phyloP scores from a whole-genome alignment of 2,329 filamentous ascomycete genomes.

The Cladosporium phlei region DNA sequence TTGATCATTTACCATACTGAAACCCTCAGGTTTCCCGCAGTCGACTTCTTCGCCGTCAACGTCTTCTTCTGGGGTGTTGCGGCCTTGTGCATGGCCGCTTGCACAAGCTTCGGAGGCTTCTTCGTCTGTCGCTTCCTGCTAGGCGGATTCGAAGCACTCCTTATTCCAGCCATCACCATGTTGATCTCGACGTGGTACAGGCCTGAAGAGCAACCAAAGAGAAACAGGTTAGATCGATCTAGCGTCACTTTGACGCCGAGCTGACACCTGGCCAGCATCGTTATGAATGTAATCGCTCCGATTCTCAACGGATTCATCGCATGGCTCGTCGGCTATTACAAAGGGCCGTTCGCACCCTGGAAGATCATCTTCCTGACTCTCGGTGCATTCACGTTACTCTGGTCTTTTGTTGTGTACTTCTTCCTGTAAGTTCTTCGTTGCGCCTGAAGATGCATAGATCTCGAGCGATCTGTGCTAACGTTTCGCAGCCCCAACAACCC shows the following conservation, averaged over 20 bases:
- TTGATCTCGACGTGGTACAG: slow-evolving; percentile 27
- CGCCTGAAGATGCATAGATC: background rate
- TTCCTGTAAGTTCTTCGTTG: background rate
- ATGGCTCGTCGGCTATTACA: slow-evolving; percentile 48
- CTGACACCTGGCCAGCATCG: slow-evolving; percentile 22
- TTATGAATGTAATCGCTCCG: slow-evolving; percentile 18
- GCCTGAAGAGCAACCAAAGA: slow-evolving; percentile 25
- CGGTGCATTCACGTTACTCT: slow-evolving; percentile 53
- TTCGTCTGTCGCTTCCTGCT: slow-evolving; percentile 61
- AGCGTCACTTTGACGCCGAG: slow-evolving; percentile 21
- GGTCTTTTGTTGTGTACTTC: slow-evolving; percentile 26
- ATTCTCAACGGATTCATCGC: slow-evolving; percentile 34
- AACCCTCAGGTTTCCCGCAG: slow-evolving; percentile 54
- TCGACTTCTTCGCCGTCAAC: slow-evolving; percentile 58
- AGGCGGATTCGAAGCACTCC: slow-evolving; percentile 61
- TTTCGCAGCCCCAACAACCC: background rate
- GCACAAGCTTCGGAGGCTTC: slow-evolving; percentile 54
- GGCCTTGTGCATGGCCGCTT: slow-evolving; percentile 57
- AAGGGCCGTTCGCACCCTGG: slow-evolving; percentile 57
- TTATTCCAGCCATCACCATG: slow-evolving; percentile 61
- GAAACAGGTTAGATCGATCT: slow-evolving; percentile 23
- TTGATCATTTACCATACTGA: background rate
- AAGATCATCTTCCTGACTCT: slow-evolving; percentile 51
- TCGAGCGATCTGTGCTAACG: background rate
- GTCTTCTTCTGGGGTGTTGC: slow-evolving; percentile 58